Percentiles rank a stretch among this genome's conserved stretches.
Conservation (phyloP, 106 monocot species). For the Cymbidium sinense region DNA sequence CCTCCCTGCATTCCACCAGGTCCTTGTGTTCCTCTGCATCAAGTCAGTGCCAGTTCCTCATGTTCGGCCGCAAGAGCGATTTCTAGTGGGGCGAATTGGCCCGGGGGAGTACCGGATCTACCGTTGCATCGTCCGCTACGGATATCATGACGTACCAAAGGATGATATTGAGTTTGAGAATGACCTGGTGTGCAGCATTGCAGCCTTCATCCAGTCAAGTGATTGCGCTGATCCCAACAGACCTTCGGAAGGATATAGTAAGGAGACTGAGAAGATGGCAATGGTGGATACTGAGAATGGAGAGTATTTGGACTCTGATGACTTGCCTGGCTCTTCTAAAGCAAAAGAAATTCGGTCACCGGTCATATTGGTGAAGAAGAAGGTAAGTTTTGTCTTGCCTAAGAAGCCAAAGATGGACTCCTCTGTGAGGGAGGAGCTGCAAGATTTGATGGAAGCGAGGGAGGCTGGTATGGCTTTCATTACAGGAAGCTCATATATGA, state of each 20-base stretch:
- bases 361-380: constrained; percentile 22
- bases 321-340: constrained; percentile 30
- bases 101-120: constrained; percentile 70
- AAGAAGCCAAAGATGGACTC: constrained; percentile 43
- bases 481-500: constrained; percentile 61
- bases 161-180: constrained; percentile 91
- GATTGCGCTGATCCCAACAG: constrained; percentile 18
- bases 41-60: constrained; percentile 82
- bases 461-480: constrained; percentile 96
- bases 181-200: constrained; percentile 86
- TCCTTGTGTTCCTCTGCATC: constrained; percentile 88
- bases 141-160: constrained; percentile 84
- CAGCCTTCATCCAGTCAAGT: constrained; percentile 70
- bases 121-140: constrained; percentile 87
- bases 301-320: neutral
- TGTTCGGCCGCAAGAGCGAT: constrained; percentile 59
- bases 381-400: constrained; percentile 70
- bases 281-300: constrained; percentile 36
- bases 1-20: constrained; percentile 96
- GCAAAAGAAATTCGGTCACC: constrained; percentile 47
- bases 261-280: constrained; percentile 31
- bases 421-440: constrained; percentile 43
- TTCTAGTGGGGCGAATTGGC: constrained; percentile 81
- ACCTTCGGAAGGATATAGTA: constrained; percentile 20
- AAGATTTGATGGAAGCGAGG: constrained; percentile 76